Evolutionary conservation across 176 grass and related monocot species (phyloP).

Genomic region (Pontederia crassipes): DNA sequence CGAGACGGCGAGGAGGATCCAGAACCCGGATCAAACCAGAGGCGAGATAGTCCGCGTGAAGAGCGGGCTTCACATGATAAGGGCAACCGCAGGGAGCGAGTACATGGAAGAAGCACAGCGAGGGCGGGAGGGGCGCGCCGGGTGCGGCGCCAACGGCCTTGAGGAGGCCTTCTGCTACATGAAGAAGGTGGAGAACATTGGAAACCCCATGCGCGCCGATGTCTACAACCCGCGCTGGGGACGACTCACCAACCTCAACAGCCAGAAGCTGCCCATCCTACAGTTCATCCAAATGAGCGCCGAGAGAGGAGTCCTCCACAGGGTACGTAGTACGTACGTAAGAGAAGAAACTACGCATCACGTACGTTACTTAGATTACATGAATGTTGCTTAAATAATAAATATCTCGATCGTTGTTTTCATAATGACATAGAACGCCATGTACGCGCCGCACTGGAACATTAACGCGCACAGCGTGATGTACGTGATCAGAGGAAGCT

Average conservation of each 20-base stretch:
- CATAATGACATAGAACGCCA: constrained; percentile 21
- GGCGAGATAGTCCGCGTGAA: constrained; percentile 28
- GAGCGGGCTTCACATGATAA: constrained; percentile 12
- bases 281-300: constrained; percentile 39
- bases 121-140: not conserved
- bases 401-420: not conserved
- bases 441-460: constrained; percentile 44
- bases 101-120: not conserved
- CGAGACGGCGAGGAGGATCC: constrained; percentile 22
- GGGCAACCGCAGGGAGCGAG: not conserved
- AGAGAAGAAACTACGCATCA: not conserved
- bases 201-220: constrained; percentile 25
- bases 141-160: constrained; percentile 9
- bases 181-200: constrained; percentile 38
- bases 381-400: not conserved
- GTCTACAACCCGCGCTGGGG: constrained; percentile 28
- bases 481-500: constrained; percentile 26
- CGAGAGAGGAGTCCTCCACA: constrained; percentile 28
- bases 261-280: constrained; percentile 43
- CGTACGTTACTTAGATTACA: not conserved
- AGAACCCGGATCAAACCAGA: constrained; percentile 18
- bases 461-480: constrained; percentile 30
- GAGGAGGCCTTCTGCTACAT: constrained; percentile 30
- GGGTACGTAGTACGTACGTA: constrained; percentile 7
- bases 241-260: constrained; percentile 30